Evolutionary conservation across 1,284 basidiomycete genomes (phyloP).

Genomic region (Entoloma clypeatum): DNA sequence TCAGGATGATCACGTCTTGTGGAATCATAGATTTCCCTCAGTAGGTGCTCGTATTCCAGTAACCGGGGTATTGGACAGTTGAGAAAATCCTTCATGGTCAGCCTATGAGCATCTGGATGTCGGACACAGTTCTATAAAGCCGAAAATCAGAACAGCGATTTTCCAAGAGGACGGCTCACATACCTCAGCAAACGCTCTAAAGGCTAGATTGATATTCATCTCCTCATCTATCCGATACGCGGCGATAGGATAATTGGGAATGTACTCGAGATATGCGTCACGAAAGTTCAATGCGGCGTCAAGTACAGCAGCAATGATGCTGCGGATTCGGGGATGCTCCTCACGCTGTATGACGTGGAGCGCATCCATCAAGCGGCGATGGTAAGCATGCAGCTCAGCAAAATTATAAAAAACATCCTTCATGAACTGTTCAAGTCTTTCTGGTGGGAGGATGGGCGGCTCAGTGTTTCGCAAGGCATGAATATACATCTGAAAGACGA

Average conservation of each 20-base stretch:
- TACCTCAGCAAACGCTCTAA: constrained; percentile 84
- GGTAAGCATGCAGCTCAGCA: constrained; percentile 71
- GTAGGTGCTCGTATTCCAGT: constrained; percentile 83
- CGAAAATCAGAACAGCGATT: constrained; percentile 7
- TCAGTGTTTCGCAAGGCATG: constrained; percentile 70
- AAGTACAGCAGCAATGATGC: constrained; percentile 83
- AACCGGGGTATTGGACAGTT: constrained; percentile 87
- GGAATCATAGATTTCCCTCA: constrained; percentile 75
- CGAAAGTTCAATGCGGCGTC: constrained; percentile 91
- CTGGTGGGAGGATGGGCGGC: constrained; percentile 73
- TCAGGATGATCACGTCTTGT: constrained; percentile 77
- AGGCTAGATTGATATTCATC: constrained; percentile 72
- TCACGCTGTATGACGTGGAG: constrained; percentile 87
- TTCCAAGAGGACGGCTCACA: constrained; percentile 18
- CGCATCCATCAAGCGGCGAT: constrained; percentile 71
- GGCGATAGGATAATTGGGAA: constrained; percentile 92
- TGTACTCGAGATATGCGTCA: constrained; percentile 90
- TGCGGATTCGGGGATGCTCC: constrained; percentile 81
- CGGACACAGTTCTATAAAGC: constrained; percentile 58
- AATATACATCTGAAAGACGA: constrained; percentile 65
- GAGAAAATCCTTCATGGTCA: constrained; percentile 87
- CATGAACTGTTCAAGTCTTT: constrained; percentile 77
- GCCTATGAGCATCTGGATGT: constrained; percentile 69
- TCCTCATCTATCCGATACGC: constrained; percentile 90
- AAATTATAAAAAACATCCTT: constrained; percentile 94